Base-by-base conservation (phyloP, 1,284 basidiomycete genomes). In the Fomitopsis palustris region DNA sequence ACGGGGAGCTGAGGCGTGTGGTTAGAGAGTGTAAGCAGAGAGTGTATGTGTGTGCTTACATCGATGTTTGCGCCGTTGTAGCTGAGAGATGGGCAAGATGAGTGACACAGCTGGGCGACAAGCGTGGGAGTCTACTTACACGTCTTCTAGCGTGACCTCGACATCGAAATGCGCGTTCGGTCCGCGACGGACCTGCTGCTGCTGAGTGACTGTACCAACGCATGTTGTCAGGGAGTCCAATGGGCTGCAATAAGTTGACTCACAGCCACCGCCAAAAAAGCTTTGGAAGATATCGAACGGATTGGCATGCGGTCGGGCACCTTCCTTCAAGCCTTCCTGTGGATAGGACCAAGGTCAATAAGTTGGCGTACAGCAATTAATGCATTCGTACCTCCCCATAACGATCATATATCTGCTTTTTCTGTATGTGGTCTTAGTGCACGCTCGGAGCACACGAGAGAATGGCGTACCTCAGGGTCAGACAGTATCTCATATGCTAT, bases 401-500 rank as follows among this genome's bases (percentile, higher is more conserved):
- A 59, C 88, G 83, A 72, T 98, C 95, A 74, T 97, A 98, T 64
- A 96, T 93, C 74, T 85, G 81, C 25, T 92, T 87, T 86, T 93
- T 95, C 90, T 96, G 66, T 6, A 42, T 27, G 14, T 53, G 33
- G 41, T 7, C 23, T 51, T 62, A 57, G 39, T 23, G 33, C 12
- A 16, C 37, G 52, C 43, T 54, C 51, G 43, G 58, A 37, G 1
- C 53, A 10, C 29, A 6, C 17, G 38, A 25, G 23, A 25, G 21
- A 27, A 9, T 27, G 19, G 69, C 84, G 62, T 66, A 93, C 92
- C 65, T 84, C 86, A 1, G 82, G 61, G 69, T 96, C 93, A 5
- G 93, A 95, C 27, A 98, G 79, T 23, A 96, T 85, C 74, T 97
- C 95, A 68, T 96, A 98, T n/a, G 95, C 95, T 94, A 69, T 4